phyloP scores from a whole-genome alignment of 2,329 filamentous ascomycete genomes.

The Chalaropsis ovoidea region DNA sequence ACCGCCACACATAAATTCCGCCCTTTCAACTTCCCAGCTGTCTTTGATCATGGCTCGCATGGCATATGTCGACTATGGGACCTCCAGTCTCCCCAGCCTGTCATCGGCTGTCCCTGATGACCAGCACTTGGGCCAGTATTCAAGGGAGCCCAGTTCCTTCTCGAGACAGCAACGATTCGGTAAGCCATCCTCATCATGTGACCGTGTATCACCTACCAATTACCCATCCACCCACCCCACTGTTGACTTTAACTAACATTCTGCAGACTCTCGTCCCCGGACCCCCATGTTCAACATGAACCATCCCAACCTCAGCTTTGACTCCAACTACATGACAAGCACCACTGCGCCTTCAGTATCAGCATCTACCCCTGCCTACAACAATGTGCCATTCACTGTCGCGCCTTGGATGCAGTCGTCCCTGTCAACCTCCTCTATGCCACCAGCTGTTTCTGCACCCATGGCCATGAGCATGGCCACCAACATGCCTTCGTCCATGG shows the following conservation, averaged over 20 bases:
- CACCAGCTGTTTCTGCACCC: background rate
- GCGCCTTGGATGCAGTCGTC: constrained; percentile 7
- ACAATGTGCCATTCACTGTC: constrained; percentile 1
- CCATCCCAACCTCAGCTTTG: background rate
- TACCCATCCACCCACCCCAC: too few relatives aligned
- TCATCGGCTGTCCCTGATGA: background rate
- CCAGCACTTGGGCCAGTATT: constrained; percentile 2
- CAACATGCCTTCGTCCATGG: constrained; percentile 7
- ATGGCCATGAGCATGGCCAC: background rate
- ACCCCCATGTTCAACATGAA: constrained; percentile 1
- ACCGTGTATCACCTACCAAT: background rate
- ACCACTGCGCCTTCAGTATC: background rate
- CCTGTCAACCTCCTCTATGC: background rate
- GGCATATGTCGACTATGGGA: background rate
- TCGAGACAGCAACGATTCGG: constrained; percentile 1
- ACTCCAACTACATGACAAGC: constrained; percentile 1
- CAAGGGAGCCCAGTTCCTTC: background rate
- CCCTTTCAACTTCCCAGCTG: background rate
- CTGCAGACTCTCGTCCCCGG: constrained; percentile 6
- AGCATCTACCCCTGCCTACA: background rate
- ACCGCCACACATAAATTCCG: background rate
- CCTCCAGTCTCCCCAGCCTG: background rate
- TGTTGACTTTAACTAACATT: background rate
- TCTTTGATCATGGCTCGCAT: background rate
- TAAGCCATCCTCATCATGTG: constrained; percentile 3